Percentiles rank a stretch among this genome's conserved stretches.
phyloP scores from a whole-genome alignment of 352 stramenopile species.

The Phytophthora aleatoria region DNA sequence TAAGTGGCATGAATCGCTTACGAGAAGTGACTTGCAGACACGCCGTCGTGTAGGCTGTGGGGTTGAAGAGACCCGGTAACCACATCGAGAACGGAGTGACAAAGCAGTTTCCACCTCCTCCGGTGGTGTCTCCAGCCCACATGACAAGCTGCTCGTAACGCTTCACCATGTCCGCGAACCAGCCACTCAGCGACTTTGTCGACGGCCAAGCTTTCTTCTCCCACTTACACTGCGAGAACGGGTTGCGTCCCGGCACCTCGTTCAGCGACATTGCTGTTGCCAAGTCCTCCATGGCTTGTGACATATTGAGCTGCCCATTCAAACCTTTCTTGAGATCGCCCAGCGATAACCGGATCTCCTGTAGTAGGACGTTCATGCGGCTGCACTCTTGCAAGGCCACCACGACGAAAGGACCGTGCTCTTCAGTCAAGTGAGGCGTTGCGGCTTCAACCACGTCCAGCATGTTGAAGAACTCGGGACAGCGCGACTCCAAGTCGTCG shows the following conservation, averaged over 20 bases:
- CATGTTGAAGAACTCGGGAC: constrained; percentile 93
- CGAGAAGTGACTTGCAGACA: constrained; percentile 96
- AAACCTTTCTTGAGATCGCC: constrained; percentile 95
- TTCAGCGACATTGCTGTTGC: constrained; percentile 92
- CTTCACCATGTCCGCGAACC: constrained; percentile 94
- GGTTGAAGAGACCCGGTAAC: constrained; percentile 96
- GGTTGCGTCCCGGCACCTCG: constrained; percentile 94
- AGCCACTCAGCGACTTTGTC: constrained; percentile 92
- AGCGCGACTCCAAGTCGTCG: constrained; percentile 89
- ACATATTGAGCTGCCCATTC: constrained; percentile 97
- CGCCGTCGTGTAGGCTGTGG: constrained; percentile 95
- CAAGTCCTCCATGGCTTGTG: constrained; percentile 94
- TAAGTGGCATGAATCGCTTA: constrained; percentile 91
- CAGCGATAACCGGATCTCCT: constrained; percentile 91
- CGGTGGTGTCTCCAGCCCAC: constrained; percentile 81
- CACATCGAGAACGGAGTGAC: constrained; percentile 94
- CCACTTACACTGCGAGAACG: constrained; percentile 96
- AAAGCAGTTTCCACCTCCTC: constrained; percentile 52
- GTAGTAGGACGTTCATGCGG: constrained; percentile 94
- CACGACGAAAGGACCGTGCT: constrained; percentile 93
- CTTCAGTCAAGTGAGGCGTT: constrained; percentile 85
- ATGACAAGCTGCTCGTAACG: constrained; percentile 88
- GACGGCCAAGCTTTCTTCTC: constrained; percentile 96
- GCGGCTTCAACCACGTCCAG: constrained; percentile 89
- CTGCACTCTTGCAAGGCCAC: constrained; percentile 95